Conservation (phyloP, 495 filamentous ascomycete species). For the Aspergillus leporis region DNA sequence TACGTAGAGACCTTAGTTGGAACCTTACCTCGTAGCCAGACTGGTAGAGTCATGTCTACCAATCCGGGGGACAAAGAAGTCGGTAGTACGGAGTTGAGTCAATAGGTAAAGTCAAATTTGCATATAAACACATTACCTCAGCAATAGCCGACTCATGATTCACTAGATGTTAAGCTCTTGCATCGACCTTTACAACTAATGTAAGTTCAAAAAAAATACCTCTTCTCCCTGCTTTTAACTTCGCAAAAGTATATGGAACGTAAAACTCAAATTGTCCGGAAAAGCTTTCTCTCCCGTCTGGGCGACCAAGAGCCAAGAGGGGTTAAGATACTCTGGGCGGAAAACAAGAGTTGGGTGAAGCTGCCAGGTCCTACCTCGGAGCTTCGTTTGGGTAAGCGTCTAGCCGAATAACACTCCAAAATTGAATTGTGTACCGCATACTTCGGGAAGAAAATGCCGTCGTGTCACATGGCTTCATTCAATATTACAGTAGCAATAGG, state of each 20-base stretch:
- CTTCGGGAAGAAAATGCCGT: background rate
- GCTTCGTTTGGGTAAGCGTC: background rate
- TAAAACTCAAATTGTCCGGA: background rate
- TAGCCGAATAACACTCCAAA: background rate
- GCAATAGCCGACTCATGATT: too few relatives aligned
- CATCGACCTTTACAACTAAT: too few relatives aligned
- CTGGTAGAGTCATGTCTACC: too few relatives aligned
- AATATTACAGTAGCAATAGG: background rate
- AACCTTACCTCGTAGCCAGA: background rate
- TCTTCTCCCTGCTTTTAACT: background rate
- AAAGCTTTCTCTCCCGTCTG: background rate
- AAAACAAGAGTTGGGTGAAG: background rate
- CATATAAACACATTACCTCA: too few relatives aligned
- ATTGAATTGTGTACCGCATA: background rate
- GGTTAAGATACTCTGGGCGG: background rate
- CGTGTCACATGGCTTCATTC: background rate
- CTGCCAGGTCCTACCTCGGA: background rate
- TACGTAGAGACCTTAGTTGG: too few relatives aligned
- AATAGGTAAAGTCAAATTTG: too few relatives aligned
- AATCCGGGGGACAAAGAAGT: too few relatives aligned
- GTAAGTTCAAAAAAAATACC: background rate
- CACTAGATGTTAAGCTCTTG: too few relatives aligned
- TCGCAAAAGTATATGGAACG: background rate
- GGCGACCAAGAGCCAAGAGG: background rate
- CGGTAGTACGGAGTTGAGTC: too few relatives aligned